A percentile compares a stretch with the other conserved stretches of the same genome.
Conservation (phyloP, 2,329 filamentous ascomycete genomes). For the Teratosphaeria pseudoeucalypti region DNA sequence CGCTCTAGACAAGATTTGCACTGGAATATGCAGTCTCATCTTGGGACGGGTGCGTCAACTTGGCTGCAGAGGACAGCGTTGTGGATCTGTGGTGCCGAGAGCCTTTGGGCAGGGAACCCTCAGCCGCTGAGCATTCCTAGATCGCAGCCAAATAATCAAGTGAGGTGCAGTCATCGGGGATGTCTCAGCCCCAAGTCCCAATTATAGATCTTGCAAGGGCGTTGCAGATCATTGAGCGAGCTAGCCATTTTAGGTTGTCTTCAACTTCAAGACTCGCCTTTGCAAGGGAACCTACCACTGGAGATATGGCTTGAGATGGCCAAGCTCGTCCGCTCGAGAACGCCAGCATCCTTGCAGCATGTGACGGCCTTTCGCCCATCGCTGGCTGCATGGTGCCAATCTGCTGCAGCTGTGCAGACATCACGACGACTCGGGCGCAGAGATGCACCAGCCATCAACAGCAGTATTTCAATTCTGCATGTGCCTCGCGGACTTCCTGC, state of each 20-base stretch:
- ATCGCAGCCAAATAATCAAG: no score
- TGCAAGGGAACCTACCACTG: neutral
- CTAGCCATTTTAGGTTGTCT: no score
- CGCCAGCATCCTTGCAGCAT: constrained; percentile 1
- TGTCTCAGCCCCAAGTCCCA: no score
- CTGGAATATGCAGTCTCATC: neutral
- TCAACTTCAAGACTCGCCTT: neutral
- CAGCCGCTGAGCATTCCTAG: neutral
- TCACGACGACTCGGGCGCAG: neutral
- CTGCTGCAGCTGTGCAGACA: neutral
- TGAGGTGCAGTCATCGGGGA: no score
- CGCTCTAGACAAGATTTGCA: neutral
- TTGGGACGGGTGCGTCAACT: no score
- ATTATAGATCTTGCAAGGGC: neutral
- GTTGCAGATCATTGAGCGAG: neutral
- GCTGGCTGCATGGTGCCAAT: neutral
- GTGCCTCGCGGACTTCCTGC: neutral
- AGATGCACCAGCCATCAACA: neutral
- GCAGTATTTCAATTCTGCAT: neutral
- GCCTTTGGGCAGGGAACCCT: neutral
- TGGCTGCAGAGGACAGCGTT: no score
- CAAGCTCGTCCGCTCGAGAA: neutral
- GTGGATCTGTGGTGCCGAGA: neutral
- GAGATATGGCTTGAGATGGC: neutral
- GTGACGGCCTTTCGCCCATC: neutral